Evolutionary conservation across 331 rosid species (phyloP), one percentile per base, ranked within the genome.

Genomic region (Saraca asoca): DNA sequence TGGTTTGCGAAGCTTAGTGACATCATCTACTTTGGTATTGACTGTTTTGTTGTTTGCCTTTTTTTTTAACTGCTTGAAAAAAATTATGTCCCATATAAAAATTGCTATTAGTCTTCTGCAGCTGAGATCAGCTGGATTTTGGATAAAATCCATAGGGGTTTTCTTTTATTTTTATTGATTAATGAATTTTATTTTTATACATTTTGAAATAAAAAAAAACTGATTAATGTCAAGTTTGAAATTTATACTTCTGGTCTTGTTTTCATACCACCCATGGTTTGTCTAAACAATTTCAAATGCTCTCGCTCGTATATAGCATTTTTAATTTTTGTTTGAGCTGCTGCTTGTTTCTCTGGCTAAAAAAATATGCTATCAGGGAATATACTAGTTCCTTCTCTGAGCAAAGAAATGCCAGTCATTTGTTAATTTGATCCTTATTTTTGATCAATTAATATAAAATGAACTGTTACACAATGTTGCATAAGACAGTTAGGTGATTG

Each of bases 11-110:
- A 83, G 55, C 82, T 73, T 80, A 4, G 55, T 79, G 33, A 77
- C 81, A 2, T 46, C 81, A 2, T 58, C 85, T 33, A 43, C 82
- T 49, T 46, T 69, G 95, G 98, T 93, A 89, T 13, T 51, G 5
- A 55, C 9, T n/a, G 7, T 35, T 5, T 50, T 9, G 0, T 37
- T 63, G n/a, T 16, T 43, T 38, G 37, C 7, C 12, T 20, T 14
- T 13, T 43, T n/a, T 56, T 61, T 53, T 16, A 14, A 0, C 8
- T 29, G 37, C 10, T n/a, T 52, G 16, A 51, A 43, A 38, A 15
- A 39, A 39, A 13, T 17, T 14, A 1, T 3, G 38, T 0, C 3
- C 31, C 31, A 24, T 24, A 24, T 24, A 1, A 3, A 24, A 24
- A 24, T 37, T 8, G 9, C 41, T 5, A 37, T 7, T 12, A 15